Percentiles rank a stretch among this genome's conserved stretches.
These are phyloP conservation scores for Pestalotiopsis sp. DNA, from an alignment of 2,329 filamentous ascomycete genomes.

Conservation along the genomic window DNA sequence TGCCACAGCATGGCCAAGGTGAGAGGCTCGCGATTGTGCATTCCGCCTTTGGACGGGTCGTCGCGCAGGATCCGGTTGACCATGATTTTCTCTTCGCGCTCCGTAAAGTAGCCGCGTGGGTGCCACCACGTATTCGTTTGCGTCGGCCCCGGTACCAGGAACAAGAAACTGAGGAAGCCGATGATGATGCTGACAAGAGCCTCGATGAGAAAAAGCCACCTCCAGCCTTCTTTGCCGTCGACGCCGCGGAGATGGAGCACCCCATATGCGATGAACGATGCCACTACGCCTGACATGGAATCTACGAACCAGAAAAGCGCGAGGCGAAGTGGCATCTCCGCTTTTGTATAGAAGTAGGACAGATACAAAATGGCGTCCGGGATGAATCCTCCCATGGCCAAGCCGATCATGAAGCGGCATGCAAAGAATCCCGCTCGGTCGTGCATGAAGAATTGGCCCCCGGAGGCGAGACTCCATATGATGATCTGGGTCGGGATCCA, in stretches of 20 bases:
- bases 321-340: slow-evolving; percentile 3
- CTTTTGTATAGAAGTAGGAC: slow-evolving; percentile 3
- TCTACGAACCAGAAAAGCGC: slow-evolving; percentile 11
- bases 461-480: slow-evolving; percentile 28
- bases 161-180: slow-evolving; percentile 55
- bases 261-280: slow-evolving; percentile 45
- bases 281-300: slow-evolving; percentile 4
- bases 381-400: slow-evolving; percentile 64
- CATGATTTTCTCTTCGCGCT: slow-evolving; percentile 68
- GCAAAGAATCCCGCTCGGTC: slow-evolving; percentile 34
- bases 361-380: slow-evolving; percentile 5
- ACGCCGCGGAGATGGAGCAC: slow-evolving; percentile 57
- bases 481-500: slow-evolving; percentile 32
- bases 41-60: slow-evolving; percentile 62
- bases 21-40: slow-evolving; percentile 61
- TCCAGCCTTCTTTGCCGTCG: slow-evolving; percentile 57
- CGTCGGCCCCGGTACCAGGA: slow-evolving; percentile 63
- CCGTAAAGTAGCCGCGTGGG: slow-evolving; percentile 61
- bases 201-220: slow-evolving; percentile 54
- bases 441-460: slow-evolving; percentile 27
- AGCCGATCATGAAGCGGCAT: slow-evolving; percentile 47
- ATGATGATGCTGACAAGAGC: slow-evolving; percentile 32
- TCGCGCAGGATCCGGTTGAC: slow-evolving; percentile 64
- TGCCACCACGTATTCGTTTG: slow-evolving; percentile 64
- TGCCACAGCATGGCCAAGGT: slow-evolving; percentile 50